phyloP scores from a whole-genome alignment of 352 stramenopile genomes.

The Poterioochromonas sp. region DNA sequence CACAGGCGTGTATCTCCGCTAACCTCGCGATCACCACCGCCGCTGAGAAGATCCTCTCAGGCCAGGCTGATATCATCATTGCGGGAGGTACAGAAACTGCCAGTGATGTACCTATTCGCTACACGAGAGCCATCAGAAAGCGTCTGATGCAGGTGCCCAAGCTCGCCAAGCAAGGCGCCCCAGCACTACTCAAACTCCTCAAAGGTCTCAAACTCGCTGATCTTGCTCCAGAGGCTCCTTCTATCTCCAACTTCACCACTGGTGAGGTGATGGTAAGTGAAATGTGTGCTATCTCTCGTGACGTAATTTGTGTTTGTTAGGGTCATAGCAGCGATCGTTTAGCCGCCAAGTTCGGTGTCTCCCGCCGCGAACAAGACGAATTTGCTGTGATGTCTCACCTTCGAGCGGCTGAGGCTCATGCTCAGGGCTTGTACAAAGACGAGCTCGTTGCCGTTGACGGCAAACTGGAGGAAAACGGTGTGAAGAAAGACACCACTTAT shows the following conservation, averaged over 20 bases:
- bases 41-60: conserved; percentile 80
- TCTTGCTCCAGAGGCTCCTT: conserved; percentile 80
- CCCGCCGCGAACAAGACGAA: conserved; percentile 86
- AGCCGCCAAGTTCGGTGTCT: conserved; percentile 79
- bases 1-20: conserved; percentile 87
- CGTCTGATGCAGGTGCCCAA: conserved; percentile 66
- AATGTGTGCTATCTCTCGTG: conserved; percentile 93
- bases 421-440: conserved; percentile 80
- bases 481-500: conserved; percentile 85
- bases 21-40: conserved; percentile 44
- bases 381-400: conserved; percentile 87
- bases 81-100: conserved; percentile 92
- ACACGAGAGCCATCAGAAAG: conserved; percentile 79
- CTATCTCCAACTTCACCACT: conserved; percentile 97
- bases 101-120: conserved; percentile 91
- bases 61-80: conserved; percentile 86
- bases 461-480: conserved; percentile 86
- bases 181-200: conserved; percentile 74
- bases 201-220: conserved; percentile 80
- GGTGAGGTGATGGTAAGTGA: conserved; percentile 69
- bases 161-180: conserved; percentile 82
- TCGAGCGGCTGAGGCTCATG: conserved; percentile 83
- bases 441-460: conserved; percentile 78
- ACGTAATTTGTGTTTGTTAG: conserved; percentile 81
- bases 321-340: conserved; percentile 90